Evolutionary conservation across 2,329 filamentous ascomycete species (phyloP).

Genomic region (Bipolaris cookei): DNA sequence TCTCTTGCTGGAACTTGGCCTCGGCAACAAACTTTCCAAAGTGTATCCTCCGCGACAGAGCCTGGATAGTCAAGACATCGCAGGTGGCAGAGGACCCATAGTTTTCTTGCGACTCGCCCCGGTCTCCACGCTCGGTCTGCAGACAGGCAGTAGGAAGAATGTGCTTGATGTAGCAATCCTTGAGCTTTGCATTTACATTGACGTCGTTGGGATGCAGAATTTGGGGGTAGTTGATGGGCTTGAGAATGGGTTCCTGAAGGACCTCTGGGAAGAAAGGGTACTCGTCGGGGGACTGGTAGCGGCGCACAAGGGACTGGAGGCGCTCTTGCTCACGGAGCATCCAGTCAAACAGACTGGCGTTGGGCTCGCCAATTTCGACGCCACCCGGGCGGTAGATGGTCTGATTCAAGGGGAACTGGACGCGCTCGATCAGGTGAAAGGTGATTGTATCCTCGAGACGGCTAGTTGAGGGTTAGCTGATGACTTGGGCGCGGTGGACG

Average conservation of each 20-base stretch:
- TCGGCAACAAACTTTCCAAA: conserved; percentile 99
- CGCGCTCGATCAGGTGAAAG: conserved; percentile 94
- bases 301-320: conserved; percentile 88
- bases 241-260: conserved; percentile 81
- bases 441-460: conserved; percentile 97
- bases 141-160: conserved; percentile 85
- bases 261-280: conserved; percentile 93
- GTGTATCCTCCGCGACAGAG: conserved; percentile 87
- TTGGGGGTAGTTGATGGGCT: conserved; percentile 82
- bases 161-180: conserved; percentile 78
- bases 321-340: conserved; percentile 88
- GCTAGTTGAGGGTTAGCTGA: conserved; percentile 57
- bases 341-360: conserved; percentile 91
- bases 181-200: conserved; percentile 88
- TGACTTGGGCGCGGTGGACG: neutral
- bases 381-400: conserved; percentile 84
- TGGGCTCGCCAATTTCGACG: conserved; percentile 74
- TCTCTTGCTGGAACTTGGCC: conserved; percentile 86
- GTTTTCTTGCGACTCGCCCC: conserved; percentile 88
- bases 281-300: conserved; percentile 95
- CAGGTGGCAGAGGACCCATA: conserved; percentile 92
- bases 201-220: conserved; percentile 89
- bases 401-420: conserved; percentile 93
- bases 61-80: conserved; percentile 89
- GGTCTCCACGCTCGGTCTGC: conserved; percentile 76